phyloP scores from a whole-genome alignment of 2,329 filamentous ascomycete species.

The Neurospora sp. region DNA sequence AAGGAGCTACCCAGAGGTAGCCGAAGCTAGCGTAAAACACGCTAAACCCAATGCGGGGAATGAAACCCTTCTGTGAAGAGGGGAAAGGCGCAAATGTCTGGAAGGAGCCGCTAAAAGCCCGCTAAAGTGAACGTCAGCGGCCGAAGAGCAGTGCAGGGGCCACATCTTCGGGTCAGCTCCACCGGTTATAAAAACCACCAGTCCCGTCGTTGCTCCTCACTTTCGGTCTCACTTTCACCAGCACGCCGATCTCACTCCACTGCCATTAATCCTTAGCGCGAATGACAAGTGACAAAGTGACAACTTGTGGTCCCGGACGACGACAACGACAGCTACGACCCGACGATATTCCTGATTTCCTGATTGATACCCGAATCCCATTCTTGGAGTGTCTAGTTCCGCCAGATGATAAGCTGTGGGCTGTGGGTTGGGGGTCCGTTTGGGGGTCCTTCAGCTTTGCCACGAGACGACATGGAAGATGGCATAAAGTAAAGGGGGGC shows the following conservation, averaged over 20 bases:
- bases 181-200: neutral
- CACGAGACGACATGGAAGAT: neutral
- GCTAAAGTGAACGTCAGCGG: neutral
- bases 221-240: neutral
- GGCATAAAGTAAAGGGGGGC: neutral
- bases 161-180: neutral
- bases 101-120: neutral
- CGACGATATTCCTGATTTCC: neutral
- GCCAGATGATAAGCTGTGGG: neutral
- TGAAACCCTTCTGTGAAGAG: neutral
- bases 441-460: neutral
- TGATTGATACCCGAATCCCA: neutral
- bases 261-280: neutral
- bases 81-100: neutral
- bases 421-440: neutral
- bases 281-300: neutral
- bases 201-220: neutral
- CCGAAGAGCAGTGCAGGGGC: neutral
- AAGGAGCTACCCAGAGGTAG: neutral
- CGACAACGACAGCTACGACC: neutral
- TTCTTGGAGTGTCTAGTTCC: neutral
- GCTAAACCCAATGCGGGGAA: neutral
- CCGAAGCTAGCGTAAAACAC: neutral
- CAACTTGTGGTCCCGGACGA: neutral
- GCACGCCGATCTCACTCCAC: neutral